Evolutionary conservation across 2,329 filamentous ascomycete genomes (phyloP).

Genomic region (Gnomoniopsis sp.): DNA sequence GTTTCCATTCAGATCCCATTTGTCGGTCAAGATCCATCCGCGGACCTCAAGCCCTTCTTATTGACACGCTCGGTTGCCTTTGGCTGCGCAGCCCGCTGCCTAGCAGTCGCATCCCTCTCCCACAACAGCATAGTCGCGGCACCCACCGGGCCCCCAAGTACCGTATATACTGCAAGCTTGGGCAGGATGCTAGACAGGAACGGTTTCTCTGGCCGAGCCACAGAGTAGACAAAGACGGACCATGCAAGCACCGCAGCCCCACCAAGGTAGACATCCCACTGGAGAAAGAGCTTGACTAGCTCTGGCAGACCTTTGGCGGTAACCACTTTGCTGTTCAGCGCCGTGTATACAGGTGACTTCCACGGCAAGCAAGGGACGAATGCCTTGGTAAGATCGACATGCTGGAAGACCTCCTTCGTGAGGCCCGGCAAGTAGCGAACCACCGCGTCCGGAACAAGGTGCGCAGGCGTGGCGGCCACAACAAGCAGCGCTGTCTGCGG

Average conservation of each 20-base stretch:
- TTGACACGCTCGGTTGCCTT: neutral
- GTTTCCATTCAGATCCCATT: neutral
- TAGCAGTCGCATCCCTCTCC: conserved; percentile 38
- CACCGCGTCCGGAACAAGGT: conserved; percentile 30
- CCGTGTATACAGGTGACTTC: conserved; percentile 36
- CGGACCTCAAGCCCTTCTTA: neutral
- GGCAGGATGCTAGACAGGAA: conserved; percentile 22
- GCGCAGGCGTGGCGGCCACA: conserved; percentile 35
- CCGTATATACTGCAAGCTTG: conserved; percentile 32
- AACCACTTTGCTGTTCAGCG: conserved; percentile 28
- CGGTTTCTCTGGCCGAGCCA: conserved; percentile 21
- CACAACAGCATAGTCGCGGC: conserved; percentile 43
- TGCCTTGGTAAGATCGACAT: conserved; percentile 26
- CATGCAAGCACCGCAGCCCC: conserved; percentile 40
- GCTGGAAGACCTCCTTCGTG: conserved; percentile 21
- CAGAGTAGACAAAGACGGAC: conserved; percentile 35
- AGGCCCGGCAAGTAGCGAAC: conserved; percentile 37
- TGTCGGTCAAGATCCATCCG: neutral
- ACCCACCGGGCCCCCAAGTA: conserved; percentile 40
- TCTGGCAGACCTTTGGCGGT: conserved; percentile 32
- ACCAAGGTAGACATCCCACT: conserved; percentile 46
- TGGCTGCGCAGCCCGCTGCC: neutral
- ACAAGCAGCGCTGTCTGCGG: conserved; percentile 37
- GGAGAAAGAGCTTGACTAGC: conserved; percentile 41
- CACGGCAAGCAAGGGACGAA: conserved; percentile 28